Percentiles rank a stretch among this genome's conserved stretches.
Conservation (phyloP, 208 protist genomes). For the Crithidia expoeki region DNA sequence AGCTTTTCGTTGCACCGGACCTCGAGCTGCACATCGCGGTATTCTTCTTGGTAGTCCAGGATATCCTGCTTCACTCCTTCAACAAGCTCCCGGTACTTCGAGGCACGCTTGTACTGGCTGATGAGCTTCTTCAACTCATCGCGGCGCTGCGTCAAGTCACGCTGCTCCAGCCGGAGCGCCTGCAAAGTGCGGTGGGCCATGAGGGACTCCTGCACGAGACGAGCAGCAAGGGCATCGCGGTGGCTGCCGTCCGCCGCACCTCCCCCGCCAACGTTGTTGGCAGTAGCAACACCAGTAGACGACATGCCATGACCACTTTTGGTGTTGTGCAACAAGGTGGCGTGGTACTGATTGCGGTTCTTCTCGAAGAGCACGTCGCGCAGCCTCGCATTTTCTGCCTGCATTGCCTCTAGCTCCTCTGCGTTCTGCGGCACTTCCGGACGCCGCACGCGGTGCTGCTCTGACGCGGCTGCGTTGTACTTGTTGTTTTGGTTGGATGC, state of each 20-base stretch:
- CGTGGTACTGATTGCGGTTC: slow-evolving; percentile 37
- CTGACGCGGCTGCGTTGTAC: not conserved
- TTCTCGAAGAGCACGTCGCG: slow-evolving; percentile 48
- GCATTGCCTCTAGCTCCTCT: slow-evolving; percentile 51
- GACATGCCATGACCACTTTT: slow-evolving; percentile 8
- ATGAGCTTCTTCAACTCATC: slow-evolving; percentile 52
- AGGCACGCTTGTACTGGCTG: slow-evolving; percentile 42
- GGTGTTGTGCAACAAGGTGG: slow-evolving; percentile 20
- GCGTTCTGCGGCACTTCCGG: slow-evolving; percentile 37
- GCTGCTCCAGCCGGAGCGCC: slow-evolving; percentile 53
- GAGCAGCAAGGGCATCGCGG: slow-evolving; percentile 39
- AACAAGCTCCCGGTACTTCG: slow-evolving; percentile 50
- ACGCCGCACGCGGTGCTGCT: slow-evolving; percentile 6
- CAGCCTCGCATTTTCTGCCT: slow-evolving; percentile 46
- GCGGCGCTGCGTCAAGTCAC: slow-evolving; percentile 41
- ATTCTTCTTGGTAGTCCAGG: slow-evolving; percentile 46
- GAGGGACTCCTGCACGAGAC: slow-evolving; percentile 48
- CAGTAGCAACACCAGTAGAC: not conserved
- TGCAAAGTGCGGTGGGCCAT: slow-evolving; percentile 43
- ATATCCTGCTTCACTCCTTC: slow-evolving; percentile 63
- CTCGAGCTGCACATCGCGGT: slow-evolving; percentile 60
- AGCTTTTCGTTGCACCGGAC: slow-evolving; percentile 83
- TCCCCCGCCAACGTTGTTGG: not conserved
- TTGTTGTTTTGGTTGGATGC: not conserved
- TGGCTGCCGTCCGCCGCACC: slow-evolving; percentile 1